Conservation (phyloP, 805 yeast species). For the Teunomyces cretensis region DNA sequence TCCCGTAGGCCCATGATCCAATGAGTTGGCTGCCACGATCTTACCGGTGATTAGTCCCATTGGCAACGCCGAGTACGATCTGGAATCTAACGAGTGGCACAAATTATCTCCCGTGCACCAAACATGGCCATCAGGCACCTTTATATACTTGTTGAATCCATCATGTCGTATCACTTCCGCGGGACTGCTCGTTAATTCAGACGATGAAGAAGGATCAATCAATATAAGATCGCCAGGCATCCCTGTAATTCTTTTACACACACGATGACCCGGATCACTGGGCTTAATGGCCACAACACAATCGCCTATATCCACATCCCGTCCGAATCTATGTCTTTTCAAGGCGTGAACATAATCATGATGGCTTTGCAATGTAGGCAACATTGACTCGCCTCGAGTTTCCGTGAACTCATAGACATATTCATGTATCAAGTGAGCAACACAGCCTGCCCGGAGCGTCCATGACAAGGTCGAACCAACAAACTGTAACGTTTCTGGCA, state of each 20-base stretch:
- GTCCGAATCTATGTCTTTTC: conserved; percentile 63
- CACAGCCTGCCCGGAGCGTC: conserved; percentile 60
- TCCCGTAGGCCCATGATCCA: conserved; percentile 48
- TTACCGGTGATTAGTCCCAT: conserved; percentile 87
- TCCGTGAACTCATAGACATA: conserved; percentile 73
- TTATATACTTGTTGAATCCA: conserved; percentile 57
- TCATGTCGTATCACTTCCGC: conserved; percentile 29
- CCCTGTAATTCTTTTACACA: conserved; percentile 91
- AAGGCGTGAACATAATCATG: conserved; percentile 80
- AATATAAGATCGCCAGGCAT: conserved; percentile 90
- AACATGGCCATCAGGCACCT: conserved; percentile 90
- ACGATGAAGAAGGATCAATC: conserved; percentile 72
- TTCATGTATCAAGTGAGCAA: conserved; percentile 64
- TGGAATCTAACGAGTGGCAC: conserved; percentile 81
- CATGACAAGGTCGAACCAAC: conserved; percentile 42
- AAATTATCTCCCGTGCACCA: conserved; percentile 98
- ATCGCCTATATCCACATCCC: conserved; percentile 76
- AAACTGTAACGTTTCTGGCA: conserved; percentile 21
- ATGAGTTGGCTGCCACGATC: conserved; percentile 62
- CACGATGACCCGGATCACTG: conserved; percentile 78
- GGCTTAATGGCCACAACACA: conserved; percentile 87
- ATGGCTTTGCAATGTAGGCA: conserved; percentile 76
- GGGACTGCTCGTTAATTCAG: conserved; percentile 37
- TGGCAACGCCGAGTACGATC: conserved; percentile 88
- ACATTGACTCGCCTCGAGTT: conserved; percentile 92